A percentile compares a stretch with the other conserved stretches of the same genome.
Conservation (phyloP, 2,329 filamentous ascomycete species). For the Triangularia verruculosa region DNA sequence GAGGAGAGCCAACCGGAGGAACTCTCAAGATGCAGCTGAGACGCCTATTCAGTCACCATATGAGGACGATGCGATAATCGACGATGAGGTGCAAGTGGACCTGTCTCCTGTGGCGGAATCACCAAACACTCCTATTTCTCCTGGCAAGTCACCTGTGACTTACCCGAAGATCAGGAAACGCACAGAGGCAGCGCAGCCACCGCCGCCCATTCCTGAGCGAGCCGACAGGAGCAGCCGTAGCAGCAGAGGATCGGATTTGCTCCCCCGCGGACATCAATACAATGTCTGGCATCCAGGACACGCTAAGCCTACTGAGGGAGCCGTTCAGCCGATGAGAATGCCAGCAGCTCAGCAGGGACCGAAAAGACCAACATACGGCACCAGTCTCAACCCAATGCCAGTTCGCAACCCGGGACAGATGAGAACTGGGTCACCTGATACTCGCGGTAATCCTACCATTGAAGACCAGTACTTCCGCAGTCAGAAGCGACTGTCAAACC, state of each 20-base stretch:
- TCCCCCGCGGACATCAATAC: slow-evolving; percentile 12
- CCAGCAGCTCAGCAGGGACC: background rate
- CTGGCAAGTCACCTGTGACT: slow-evolving; percentile 25
- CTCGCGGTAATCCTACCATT: slow-evolving; percentile 17
- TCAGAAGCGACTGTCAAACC: slow-evolving; percentile 18
- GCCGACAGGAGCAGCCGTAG: background rate
- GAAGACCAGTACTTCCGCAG: slow-evolving; percentile 18
- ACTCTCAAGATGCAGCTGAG: slow-evolving; percentile 32
- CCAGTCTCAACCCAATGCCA: slow-evolving; percentile 19
- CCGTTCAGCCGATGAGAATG: background rate
- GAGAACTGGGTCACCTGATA: slow-evolving; percentile 28
- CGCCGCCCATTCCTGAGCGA: background rate
- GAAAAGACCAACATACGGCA: background rate
- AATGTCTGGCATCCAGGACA: slow-evolving; percentile 18
- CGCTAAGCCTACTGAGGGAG: slow-evolving; percentile 11
- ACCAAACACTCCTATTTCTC: slow-evolving; percentile 32
- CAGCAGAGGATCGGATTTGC: slow-evolving; percentile 7
- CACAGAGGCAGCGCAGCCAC: slow-evolving; percentile 5
- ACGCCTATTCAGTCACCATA: slow-evolving; percentile 11
- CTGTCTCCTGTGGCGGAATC: slow-evolving; percentile 52
- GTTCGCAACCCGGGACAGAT: slow-evolving; percentile 23
- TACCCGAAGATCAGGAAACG: slow-evolving; percentile 24
- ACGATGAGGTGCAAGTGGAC: slow-evolving; percentile 28
- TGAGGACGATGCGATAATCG: slow-evolving; percentile 22
- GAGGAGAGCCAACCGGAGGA: slow-evolving; percentile 19